phyloP scores from a whole-genome alignment of 140 eudicot species.

The Stevia rebaudiana region DNA sequence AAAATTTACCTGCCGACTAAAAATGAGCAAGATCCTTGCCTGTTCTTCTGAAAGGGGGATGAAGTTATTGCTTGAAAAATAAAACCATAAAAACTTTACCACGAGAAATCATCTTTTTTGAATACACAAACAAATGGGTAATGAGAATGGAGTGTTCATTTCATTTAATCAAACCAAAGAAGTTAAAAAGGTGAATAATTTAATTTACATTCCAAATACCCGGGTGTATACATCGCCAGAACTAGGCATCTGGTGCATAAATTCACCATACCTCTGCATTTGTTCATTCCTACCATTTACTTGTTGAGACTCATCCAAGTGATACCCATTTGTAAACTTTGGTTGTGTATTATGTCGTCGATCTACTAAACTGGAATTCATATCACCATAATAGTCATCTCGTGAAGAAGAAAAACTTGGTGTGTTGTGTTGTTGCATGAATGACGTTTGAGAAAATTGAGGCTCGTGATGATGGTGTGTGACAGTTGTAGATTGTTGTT shows the following conservation, averaged over 20 bases:
- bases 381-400: constrained; percentile 40
- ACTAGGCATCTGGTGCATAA: constrained; percentile 48
- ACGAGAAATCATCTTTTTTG: constrained; percentile 14
- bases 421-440: constrained; percentile 36
- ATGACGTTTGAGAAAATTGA: constrained; percentile 32
- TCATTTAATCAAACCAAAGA: constrained; percentile 20
- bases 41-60: constrained; percentile 4
- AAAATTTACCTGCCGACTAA: background rate
- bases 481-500: constrained; percentile 33
- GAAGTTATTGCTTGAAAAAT: constrained; percentile 4
- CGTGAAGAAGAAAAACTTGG: constrained; percentile 29
- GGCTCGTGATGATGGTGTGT: constrained; percentile 28
- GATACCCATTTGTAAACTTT: constrained; percentile 24
- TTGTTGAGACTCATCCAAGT: constrained; percentile 31
- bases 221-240: constrained; percentile 65
- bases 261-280: constrained; percentile 53
- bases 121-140: constrained; percentile 13
- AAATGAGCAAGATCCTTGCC: constrained; percentile 4
- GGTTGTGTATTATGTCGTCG: constrained; percentile 36
- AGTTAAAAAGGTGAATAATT: constrained; percentile 17
- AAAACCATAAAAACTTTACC: constrained; percentile 1
- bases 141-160: constrained; percentile 13
- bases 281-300: constrained; percentile 35
- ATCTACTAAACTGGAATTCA: constrained; percentile 35
- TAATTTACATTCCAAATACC: constrained; percentile 63